Evolutionary conservation across 306 rosid species (phyloP), one percentile per base, ranked within the genome.

Genomic region (Quillaja saponaria): DNA sequence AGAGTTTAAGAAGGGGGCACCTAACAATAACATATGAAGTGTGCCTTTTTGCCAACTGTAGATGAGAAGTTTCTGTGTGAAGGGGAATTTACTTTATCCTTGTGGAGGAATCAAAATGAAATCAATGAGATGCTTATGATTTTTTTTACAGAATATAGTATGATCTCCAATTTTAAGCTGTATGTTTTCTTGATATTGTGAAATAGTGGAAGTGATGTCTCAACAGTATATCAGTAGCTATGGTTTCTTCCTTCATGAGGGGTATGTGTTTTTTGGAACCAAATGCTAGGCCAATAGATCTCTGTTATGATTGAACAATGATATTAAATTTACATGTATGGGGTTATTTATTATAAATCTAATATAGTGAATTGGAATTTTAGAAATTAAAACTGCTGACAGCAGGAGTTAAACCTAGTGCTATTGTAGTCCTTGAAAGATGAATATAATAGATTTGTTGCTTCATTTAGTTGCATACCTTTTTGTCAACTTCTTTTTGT

Each of bases 401-500:
- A 58, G 25, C 53, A 33, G 33, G 50, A 35, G 33, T 41, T 18
- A 38, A 49, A 52, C 31, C 33, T 21, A 52, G 3, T 13, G 20
- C 37, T 49, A 53, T 59, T 45, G 34, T 11, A 68, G n/a, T 39
- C 45, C 7, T 10, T 48, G 58, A 18, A 58, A 34, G 48, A 63
- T 12, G 64, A 64, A 58, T 9, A 41, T 8, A 20, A 10, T 50
- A 18, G 49, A 59, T 49, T 56, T 69, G 52, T 25, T 49, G 63
- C 45, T 51, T 10, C 34, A 9, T 31, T 19, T 16, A 6, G 20
- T 35, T 45, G 58, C 63, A 25, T 44, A 57, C 50, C 34, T 54
- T 64, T 59, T 61, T 63, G 18, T 10, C 16, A 35, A 14, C 47
- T 47, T 58, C 45, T 54, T 5, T 56, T 18, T 69, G 62, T 78